phyloP scores from a whole-genome alignment of 2,329 filamentous ascomycete genomes.

The Fusarium sp. region DNA sequence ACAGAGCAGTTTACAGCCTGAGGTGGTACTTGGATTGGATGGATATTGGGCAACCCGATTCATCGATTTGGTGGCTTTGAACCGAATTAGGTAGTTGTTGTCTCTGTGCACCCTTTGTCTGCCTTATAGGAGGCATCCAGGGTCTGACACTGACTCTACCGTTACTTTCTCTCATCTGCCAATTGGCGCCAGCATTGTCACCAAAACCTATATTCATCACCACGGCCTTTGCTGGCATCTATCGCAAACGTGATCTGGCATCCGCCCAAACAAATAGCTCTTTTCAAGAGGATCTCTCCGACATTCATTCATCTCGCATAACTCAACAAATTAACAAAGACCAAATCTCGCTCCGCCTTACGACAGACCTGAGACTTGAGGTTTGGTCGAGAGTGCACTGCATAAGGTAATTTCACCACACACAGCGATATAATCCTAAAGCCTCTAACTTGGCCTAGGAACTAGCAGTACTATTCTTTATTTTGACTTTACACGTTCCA shows the following conservation, averaged over 20 bases:
- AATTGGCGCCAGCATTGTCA: neutral
- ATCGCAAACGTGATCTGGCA: neutral
- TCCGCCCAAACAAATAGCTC: neutral
- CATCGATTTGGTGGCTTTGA: constrained; percentile 15
- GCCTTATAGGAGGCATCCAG: constrained; percentile 7
- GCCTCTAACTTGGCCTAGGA: neutral
- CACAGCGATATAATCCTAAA: neutral
- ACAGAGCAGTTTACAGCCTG: constrained; percentile 34
- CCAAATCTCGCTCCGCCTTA: neutral
- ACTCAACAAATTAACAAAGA: neutral
- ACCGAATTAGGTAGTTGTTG: neutral
- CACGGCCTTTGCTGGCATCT: neutral
- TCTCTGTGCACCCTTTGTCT: constrained; percentile 27
- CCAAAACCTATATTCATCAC: constrained; percentile 1
- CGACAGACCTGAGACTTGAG: neutral
- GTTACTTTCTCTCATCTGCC: neutral
- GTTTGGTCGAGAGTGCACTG: neutral
- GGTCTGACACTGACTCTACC: constrained; percentile 26
- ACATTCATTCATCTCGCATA: neutral
- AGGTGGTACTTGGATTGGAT: constrained; percentile 18
- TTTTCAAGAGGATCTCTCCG: neutral
- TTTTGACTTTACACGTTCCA: neutral
- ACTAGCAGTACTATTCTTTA: neutral
- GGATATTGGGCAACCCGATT: constrained; percentile 7
- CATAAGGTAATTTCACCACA: neutral